Conservation (phyloP, 805 yeast genomes). For the Pichia gijzeniarum region DNA sequence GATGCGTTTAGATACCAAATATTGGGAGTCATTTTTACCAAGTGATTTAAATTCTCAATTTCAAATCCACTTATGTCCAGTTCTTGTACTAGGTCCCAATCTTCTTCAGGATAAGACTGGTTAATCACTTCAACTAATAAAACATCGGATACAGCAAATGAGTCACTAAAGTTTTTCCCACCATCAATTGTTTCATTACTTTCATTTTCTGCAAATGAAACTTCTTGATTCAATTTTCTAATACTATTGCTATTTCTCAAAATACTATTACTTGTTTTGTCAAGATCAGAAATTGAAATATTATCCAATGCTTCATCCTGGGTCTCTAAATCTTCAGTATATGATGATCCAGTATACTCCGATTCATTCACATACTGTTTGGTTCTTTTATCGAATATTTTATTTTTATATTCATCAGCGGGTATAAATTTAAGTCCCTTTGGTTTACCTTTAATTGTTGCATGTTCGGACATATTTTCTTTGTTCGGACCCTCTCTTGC, state of each 20-base stretch:
- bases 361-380: slow-evolving; percentile 21
- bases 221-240: slow-evolving; percentile 14
- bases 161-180: slow-evolving; percentile 26
- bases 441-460: slow-evolving; percentile 3
- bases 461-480: neutral
- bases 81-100: slow-evolving; percentile 38
- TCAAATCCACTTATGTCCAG: slow-evolving; percentile 32
- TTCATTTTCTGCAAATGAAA: slow-evolving; percentile 13
- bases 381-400: slow-evolving; percentile 24
- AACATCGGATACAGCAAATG: slow-evolving; percentile 43
- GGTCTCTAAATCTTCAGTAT: slow-evolving; percentile 9
- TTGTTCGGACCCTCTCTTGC: neutral
- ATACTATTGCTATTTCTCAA: neutral
- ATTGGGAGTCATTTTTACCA: slow-evolving; percentile 40
- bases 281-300: slow-evolving; percentile 13
- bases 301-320: slow-evolving; percentile 17
- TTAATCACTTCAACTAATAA: slow-evolving; percentile 41
- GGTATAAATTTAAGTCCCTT: slow-evolving; percentile 28
- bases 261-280: slow-evolving; percentile 5
- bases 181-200: slow-evolving; percentile 1
- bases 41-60: slow-evolving; percentile 38
- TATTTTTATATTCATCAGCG: slow-evolving; percentile 28
- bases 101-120: slow-evolving; percentile 33
- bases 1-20: slow-evolving; percentile 36
- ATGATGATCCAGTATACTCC: slow-evolving; percentile 13